These are phyloP conservation scores for Penium margaritaceum DNA, from an alignment of 139 green algal species.

Conservation along the genomic window DNA sequence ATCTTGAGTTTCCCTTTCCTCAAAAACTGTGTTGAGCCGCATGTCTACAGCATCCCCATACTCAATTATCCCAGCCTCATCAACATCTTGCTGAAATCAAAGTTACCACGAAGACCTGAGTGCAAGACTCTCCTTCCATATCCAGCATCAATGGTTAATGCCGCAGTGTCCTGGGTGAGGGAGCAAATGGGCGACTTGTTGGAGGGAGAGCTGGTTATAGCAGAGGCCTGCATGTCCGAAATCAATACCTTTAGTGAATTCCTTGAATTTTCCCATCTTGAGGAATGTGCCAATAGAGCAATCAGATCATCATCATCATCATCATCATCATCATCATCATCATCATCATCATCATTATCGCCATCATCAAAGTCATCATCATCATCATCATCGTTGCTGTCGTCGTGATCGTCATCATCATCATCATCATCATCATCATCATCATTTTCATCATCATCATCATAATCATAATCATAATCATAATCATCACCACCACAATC, in stretches of 20 bases:
- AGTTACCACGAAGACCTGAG: slow-evolving; percentile 33
- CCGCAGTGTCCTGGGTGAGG: slow-evolving; percentile 19
- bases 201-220: slow-evolving; percentile 19
- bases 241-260: slow-evolving; percentile 46
- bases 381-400: too few relatives aligned
- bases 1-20: slow-evolving; percentile 2
- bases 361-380: too few relatives aligned
- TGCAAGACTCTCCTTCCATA: not conserved
- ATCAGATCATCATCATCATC: too few relatives aligned
- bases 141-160: not conserved
- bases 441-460: too few relatives aligned
- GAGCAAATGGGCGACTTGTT: slow-evolving; percentile 10
- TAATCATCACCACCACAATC: too few relatives aligned
- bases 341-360: too few relatives aligned
- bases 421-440: too few relatives aligned
- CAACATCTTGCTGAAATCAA: slow-evolving; percentile 30
- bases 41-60: slow-evolving; percentile 34
- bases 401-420: too few relatives aligned
- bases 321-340: too few relatives aligned
- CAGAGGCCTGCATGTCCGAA: slow-evolving; percentile 36
- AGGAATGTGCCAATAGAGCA: too few relatives aligned
- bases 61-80: slow-evolving; percentile 31
- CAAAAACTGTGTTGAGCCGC: slow-evolving; percentile 40
- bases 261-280: slow-evolving; percentile 25
- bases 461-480: too few relatives aligned